Conservation (phyloP, 257 asterid species). For the Ballota nigra region DNA sequence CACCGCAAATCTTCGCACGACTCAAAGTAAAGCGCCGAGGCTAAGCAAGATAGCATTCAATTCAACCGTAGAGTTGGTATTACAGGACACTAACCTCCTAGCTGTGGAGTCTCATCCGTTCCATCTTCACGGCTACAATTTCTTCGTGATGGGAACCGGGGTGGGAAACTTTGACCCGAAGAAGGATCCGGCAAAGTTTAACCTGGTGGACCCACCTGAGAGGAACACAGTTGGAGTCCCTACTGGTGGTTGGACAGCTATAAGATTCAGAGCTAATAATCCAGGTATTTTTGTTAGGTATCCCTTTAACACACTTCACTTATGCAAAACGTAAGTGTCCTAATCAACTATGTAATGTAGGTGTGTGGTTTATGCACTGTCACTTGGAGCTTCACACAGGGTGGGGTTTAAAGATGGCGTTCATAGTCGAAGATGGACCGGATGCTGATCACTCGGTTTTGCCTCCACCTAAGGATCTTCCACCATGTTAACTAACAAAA, state of each 20-base stretch:
- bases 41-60: conserved; percentile 32
- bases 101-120: conserved; percentile 37
- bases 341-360: neutral
- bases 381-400: conserved; percentile 40
- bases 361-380: conserved; percentile 43
- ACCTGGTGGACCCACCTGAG: conserved; percentile 35
- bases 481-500: conserved; percentile 28
- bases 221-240: conserved; percentile 40
- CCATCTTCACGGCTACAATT: conserved; percentile 40
- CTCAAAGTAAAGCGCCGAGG: conserved; percentile 17
- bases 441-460: conserved; percentile 20
- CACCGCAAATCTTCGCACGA: conserved; percentile 31
- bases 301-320: neutral
- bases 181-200: conserved; percentile 25
- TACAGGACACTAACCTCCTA: conserved; percentile 40
- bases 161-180: conserved; percentile 32
- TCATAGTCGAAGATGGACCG: conserved; percentile 37
- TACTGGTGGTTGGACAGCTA: conserved; percentile 37
- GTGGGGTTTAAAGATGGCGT: conserved; percentile 39
- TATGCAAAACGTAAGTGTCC: neutral
- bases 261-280: conserved; percentile 35
- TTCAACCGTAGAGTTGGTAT: conserved; percentile 36
- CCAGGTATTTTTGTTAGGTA: conserved; percentile 23
- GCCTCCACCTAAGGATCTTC: conserved; percentile 45
- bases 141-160: conserved; percentile 40